These are phyloP conservation scores for Diaporthe destruens DNA, from an alignment of 2,329 filamentous ascomycete genomes.

Conservation along the genomic window DNA sequence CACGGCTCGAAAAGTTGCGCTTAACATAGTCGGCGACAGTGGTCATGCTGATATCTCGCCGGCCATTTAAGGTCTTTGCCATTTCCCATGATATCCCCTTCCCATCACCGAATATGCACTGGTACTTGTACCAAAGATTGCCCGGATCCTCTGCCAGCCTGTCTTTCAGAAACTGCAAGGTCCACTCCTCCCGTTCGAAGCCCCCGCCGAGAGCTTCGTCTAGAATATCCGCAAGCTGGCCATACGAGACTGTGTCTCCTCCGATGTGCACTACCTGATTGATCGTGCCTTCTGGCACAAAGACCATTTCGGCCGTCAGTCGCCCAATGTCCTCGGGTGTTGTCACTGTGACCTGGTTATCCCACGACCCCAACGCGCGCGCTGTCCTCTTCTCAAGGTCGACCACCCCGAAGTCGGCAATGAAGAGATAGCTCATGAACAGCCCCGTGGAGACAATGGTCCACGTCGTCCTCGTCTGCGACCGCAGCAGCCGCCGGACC, in stretches of 20 bases:
- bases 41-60: constrained; percentile 60
- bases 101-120: constrained; percentile 70
- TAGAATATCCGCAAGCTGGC: constrained; percentile 64
- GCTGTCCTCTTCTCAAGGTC: constrained; percentile 58
- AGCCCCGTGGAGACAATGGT: constrained; percentile 76
- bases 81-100: constrained; percentile 71
- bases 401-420: constrained; percentile 72
- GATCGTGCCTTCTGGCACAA: constrained; percentile 52
- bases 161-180: constrained; percentile 55
- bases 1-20: fast-evolving
- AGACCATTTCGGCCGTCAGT: constrained; percentile 68
- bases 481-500: constrained; percentile 65
- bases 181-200: constrained; percentile 65
- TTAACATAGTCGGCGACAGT: constrained; percentile 55
- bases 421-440: constrained; percentile 79
- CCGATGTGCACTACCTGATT: constrained; percentile 68
- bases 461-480: constrained; percentile 66
- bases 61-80: constrained; percentile 64
- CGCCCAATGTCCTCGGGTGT: constrained; percentile 73
- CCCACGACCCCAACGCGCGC: constrained; percentile 71
- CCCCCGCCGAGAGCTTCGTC: constrained; percentile 56
- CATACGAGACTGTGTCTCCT: constrained; percentile 73
- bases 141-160: constrained; percentile 61
- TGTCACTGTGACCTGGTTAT: constrained; percentile 72
- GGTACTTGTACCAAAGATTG: constrained; percentile 69